phyloP scores from a whole-genome alignment of 331 rosid genomes.

The Erythrophleum ivorense region DNA sequence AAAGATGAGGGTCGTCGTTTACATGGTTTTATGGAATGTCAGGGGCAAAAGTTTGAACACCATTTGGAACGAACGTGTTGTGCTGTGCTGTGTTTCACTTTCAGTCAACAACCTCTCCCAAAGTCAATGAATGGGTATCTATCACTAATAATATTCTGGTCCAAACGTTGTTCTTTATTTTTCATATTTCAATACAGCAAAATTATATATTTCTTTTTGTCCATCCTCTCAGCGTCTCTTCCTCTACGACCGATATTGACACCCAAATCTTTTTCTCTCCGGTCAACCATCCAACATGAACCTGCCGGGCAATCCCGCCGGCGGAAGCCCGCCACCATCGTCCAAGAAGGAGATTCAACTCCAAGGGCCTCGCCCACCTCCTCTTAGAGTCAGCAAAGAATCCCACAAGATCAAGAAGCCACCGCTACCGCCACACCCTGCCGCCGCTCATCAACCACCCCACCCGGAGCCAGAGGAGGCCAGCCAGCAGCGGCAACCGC shows the following conservation, averaged over 20 bases:
- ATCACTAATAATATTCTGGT: background rate
- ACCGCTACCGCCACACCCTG: constrained; percentile 25
- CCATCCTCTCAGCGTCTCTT: background rate
- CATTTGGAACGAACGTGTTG: too few relatives aligned
- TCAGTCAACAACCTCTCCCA: background rate
- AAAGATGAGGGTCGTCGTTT: too few relatives aligned
- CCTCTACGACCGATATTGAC: background rate
- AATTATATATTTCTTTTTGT: background rate
- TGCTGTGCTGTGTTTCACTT: background rate
- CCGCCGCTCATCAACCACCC: constrained; percentile 19
- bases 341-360: constrained; percentile 66
- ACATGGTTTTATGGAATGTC: too few relatives aligned
- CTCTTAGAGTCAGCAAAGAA: constrained; percentile 71
- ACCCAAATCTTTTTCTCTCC: background rate
- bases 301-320: constrained; percentile 45
- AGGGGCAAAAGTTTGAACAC: too few relatives aligned
- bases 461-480: background rate
- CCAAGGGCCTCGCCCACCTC: constrained; percentile 86
- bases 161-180: background rate
- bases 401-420: constrained; percentile 83
- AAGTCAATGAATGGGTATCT: constrained; percentile 36
- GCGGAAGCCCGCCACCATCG: constrained; percentile 41
- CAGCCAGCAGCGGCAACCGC: constrained; percentile 56
- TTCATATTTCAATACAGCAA: background rate
- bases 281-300: constrained; percentile 40